A percentile compares a stretch with the other conserved stretches of the same genome.
Conservation (phyloP, 139 green algal species). For the Mychonastes homosphaera region DNA sequence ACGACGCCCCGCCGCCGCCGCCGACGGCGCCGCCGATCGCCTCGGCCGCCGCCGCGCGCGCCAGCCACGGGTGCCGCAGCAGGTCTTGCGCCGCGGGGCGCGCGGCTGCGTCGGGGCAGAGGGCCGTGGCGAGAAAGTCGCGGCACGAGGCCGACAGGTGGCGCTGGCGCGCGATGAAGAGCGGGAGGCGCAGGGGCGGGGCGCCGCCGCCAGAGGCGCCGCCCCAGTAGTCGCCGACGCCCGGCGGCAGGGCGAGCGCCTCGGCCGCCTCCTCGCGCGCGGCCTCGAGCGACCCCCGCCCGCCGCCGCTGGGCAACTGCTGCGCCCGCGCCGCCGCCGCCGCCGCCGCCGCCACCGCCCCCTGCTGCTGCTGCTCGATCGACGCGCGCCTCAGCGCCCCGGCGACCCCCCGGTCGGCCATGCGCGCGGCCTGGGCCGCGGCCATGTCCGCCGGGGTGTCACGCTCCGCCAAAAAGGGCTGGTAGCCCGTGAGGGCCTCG, state of each 20-base stretch:
- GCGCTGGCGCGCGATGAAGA: constrained; percentile 3
- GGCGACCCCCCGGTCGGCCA: neutral
- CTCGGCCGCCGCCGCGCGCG: neutral
- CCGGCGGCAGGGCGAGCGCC: no score
- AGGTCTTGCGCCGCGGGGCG: constrained; percentile 30
- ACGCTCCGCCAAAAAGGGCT: constrained; percentile 49
- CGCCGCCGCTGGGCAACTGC: no score
- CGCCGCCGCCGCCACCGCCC: neutral
- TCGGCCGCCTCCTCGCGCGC: no score
- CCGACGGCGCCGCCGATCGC: neutral
- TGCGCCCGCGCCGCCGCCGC: constrained; percentile 1
- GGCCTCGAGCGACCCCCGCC: no score
- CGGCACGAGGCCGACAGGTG: constrained; percentile 2
- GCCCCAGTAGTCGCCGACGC: no score
- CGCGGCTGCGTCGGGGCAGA: constrained; percentile 20
- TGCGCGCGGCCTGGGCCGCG: constrained; percentile 1
- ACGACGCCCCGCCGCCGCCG: no score
- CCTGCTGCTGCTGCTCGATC: neutral
- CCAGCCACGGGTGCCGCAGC: constrained; percentile 37
- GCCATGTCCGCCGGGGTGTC: constrained; percentile 30
- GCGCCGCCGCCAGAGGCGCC: no score
- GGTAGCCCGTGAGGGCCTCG: constrained; percentile 41
- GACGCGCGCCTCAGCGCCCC: neutral
- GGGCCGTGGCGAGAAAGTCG: constrained; percentile 19
- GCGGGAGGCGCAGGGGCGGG: constrained; percentile 7